These are phyloP conservation scores for Allodekkera sacchari DNA, from an alignment of 805 yeast species.

Conservation along the genomic window DNA sequence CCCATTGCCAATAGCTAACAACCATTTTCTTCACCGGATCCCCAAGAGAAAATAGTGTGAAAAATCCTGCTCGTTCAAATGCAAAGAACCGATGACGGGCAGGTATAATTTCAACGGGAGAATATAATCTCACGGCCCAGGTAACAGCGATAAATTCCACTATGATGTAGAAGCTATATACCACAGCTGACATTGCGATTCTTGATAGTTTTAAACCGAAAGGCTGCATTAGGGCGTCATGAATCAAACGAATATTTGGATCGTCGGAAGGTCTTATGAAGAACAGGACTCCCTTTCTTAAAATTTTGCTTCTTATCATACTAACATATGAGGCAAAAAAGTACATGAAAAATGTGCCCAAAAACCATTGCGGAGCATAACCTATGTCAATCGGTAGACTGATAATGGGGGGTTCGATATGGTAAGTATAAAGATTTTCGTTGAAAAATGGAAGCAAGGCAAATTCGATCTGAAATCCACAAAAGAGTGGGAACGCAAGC, in stretches of 20 bases:
- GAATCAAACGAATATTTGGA: conserved; percentile 77
- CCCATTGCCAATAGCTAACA: conserved; percentile 41
- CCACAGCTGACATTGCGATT: conserved; percentile 61
- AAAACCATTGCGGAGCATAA: conserved; percentile 37
- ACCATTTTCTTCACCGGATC: conserved; percentile 1
- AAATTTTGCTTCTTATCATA: conserved; percentile 61
- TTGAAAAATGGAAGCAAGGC: conserved; percentile 53
- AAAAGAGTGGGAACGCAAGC: conserved; percentile 75
- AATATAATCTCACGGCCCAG: conserved; percentile 33
- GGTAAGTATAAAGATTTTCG: conserved; percentile 8
- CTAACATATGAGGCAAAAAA: conserved; percentile 80
- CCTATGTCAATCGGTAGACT: conserved; percentile 1
- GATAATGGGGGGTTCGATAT: conserved; percentile 6
- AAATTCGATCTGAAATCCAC: conserved; percentile 72
- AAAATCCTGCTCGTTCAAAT: conserved; percentile 5
- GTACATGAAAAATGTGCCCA: conserved; percentile 84
- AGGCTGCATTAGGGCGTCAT: conserved; percentile 79
- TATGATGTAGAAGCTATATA: conserved; percentile 65
- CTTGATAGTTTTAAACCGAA: conserved; percentile 64
- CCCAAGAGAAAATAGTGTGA: conserved; percentile 4
- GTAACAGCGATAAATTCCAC: conserved; percentile 67
- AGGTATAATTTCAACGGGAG: conserved; percentile 25
- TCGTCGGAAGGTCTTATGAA: conserved; percentile 94
- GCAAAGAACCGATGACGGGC: conserved; percentile 3
- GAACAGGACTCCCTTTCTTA: conserved; percentile 84